Percentiles rank a stretch among this genome's conserved stretches.
phyloP scores from a whole-genome alignment of 75 land plant species.

The Sequoiadendron giganteum region DNA sequence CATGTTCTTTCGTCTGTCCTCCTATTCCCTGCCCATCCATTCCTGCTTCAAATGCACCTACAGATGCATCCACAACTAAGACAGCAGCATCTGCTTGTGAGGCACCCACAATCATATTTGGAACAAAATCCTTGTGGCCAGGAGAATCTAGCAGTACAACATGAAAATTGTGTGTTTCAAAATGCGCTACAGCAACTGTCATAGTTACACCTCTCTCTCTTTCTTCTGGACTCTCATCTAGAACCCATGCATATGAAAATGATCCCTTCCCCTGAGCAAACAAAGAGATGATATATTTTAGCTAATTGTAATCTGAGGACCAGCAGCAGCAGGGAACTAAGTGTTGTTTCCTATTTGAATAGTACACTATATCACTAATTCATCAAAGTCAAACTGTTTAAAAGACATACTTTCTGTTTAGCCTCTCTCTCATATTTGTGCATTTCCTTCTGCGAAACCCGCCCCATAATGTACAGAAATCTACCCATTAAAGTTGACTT shows the following conservation, averaged over 20 bases:
- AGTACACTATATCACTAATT: neutral
- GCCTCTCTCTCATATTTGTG: constrained; percentile 93
- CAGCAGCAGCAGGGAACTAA: neutral
- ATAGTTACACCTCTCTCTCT: constrained; percentile 96
- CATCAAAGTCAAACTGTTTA: neutral
- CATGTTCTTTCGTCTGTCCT: constrained; percentile 92
- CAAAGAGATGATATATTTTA: constrained; percentile 16
- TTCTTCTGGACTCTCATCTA: constrained; percentile 96
- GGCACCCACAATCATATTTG: constrained; percentile 97
- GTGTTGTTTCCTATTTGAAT: neutral
- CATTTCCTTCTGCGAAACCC: constrained; percentile 86
- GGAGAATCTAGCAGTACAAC: constrained; percentile 95
- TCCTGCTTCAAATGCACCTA: constrained; percentile 95
- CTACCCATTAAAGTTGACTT: constrained; percentile 96
- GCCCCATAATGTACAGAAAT: constrained; percentile 71
- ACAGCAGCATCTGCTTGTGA: constrained; percentile 99
- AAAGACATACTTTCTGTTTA: constrained; percentile 58
- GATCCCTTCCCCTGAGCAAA: constrained; percentile 95
- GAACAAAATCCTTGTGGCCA: constrained; percentile 98
- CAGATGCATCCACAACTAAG: constrained; percentile 92
- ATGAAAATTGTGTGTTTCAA: constrained; percentile 70
- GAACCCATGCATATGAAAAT: constrained; percentile 97
- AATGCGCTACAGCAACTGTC: constrained; percentile 94
- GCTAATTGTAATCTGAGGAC: neutral
- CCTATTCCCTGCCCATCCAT: constrained; percentile 73